A percentile compares a stretch with the other conserved stretches of the same genome.
Conservation (phyloP, 805 yeast genomes). For the Metschnikowia cerradonensis region DNA sequence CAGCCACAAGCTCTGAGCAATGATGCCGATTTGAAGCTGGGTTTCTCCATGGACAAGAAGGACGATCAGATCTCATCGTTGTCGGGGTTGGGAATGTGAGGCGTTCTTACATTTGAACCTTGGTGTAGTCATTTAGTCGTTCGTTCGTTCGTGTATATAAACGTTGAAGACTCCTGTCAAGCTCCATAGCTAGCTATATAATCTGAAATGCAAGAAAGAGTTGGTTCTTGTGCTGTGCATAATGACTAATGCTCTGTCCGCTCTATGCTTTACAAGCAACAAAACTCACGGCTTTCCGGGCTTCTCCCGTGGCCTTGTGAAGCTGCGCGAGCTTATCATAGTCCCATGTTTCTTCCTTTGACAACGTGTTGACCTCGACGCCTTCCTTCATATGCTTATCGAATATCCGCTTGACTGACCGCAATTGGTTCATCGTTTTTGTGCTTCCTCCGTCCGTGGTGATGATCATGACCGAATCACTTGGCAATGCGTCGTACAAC, state of each 20-base stretch:
- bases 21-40: slow-evolving; percentile 21
- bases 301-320: slow-evolving; percentile 42
- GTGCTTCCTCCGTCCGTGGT: slow-evolving; percentile 64
- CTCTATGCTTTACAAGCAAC: slow-evolving; percentile 27
- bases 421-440: slow-evolving; percentile 44
- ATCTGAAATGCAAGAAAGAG: neutral
- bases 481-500: slow-evolving; percentile 53
- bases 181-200: slow-evolving; percentile 2
- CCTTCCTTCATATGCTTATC: slow-evolving; percentile 41
- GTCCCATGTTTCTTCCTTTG: slow-evolving; percentile 49
- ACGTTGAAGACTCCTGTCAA: neutral
- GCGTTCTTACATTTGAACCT: neutral
- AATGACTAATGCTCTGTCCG: neutral
- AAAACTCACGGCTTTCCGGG: slow-evolving; percentile 60
- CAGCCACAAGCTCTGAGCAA: slow-evolving; percentile 18
- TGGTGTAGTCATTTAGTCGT: neutral
- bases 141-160: neutral
- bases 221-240: neutral
- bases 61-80: slow-evolving; percentile 23
- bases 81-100: slow-evolving; percentile 20
- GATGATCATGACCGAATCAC: slow-evolving; percentile 55
- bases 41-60: slow-evolving; percentile 21
- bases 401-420: slow-evolving; percentile 38
- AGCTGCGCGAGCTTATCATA: slow-evolving; percentile 46
- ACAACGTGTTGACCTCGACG: slow-evolving; percentile 40